Evolutionary conservation across 768 basidiomycete genomes (phyloP), one percentile per base, ranked within the genome.

Genomic region (Kwoniella europaea): DNA sequence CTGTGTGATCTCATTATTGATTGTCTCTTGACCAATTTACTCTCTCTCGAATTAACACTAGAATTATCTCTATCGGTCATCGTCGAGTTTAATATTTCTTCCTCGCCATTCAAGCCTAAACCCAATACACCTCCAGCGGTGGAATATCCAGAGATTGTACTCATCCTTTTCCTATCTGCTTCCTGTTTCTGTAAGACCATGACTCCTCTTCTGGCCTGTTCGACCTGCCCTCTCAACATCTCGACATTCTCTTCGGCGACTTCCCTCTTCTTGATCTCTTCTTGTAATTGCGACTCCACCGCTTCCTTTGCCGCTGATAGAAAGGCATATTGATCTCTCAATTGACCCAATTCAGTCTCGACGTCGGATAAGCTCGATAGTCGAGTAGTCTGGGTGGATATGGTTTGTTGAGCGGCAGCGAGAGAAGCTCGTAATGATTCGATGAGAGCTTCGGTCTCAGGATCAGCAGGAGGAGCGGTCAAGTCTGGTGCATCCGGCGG

Each of bases 181-280:
- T 83, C 82, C 65, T 83, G 81, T 54, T 79, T 79, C 60, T 82
- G 79, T 55, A 83, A 55, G 10, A 60, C 69, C 70, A 76, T 76
- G 18, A 83, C 76, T 3, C 79, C 81, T 66, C 79, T 65, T 44
- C 82, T 52, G 29, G 82, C 82, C 42, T 74, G 71, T 44, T 83
- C 82, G n/a, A 83, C 75, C 57, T 79, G 79, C 29, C 79, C 76
- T 22, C 79, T 54, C 15, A 83, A 56, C 35, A 71, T 44, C 62
- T 82, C 80, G 2, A 82, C 79, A 43, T 68, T 76, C 69, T 83
- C 82, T 60, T 83, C 82, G 0, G 82, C 82, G 10, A 72, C 71
- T 64, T 83, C 82, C 9, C 82, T 63, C 63, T 73, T 74, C 29
- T 59, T 53, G 57, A 67, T 72, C 60, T 83, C 82, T 50, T 79